Conservation (phyloP, 2,329 filamentous ascomycete genomes). For the Exophiala calicioides region DNA sequence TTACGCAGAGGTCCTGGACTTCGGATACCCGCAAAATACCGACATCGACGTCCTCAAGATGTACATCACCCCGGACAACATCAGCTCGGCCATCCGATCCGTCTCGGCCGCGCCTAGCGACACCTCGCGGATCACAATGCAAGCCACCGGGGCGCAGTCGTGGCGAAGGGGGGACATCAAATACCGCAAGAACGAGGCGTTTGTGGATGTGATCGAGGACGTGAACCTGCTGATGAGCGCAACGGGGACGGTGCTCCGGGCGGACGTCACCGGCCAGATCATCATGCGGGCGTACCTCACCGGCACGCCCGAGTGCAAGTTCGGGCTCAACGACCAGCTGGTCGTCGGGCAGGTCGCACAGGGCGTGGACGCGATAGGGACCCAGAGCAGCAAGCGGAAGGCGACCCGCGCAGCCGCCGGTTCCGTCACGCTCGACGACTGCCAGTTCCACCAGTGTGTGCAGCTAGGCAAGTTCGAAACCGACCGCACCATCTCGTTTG, state of each 20-base stretch:
- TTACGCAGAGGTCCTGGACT: conserved; percentile 85
- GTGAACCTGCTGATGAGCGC: conserved; percentile 99
- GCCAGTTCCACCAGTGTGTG: conserved; percentile 98
- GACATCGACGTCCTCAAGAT: conserved; percentile 99
- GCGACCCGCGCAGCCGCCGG: conserved; percentile 94
- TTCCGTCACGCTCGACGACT: conserved; percentile 93
- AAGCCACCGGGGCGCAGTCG: conserved; percentile 92
- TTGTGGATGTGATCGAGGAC: conserved; percentile 98
- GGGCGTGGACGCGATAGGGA: conserved; percentile 70
- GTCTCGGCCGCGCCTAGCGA: conserved; percentile 62
- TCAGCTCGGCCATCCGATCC: conserved; percentile 71
- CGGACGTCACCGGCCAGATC: conserved; percentile 95
- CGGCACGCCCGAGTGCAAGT: conserved; percentile 97
- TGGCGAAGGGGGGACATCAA: conserved; percentile 98
- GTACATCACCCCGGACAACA: conserved; percentile 99
- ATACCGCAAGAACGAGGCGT: conserved; percentile 98
- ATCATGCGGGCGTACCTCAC: conserved; percentile 97
- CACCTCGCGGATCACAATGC: conserved; percentile 98
- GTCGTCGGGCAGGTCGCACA: conserved; percentile 78
- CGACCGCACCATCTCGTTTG: conserved; percentile 94
- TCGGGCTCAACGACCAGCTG: conserved; percentile 92
- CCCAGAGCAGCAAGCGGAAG: conserved; percentile 69
- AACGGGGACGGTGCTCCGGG: conserved; percentile 87
- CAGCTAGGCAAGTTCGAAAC: conserved; percentile 96
- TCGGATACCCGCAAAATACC: conserved; percentile 98